A percentile compares a stretch with the other conserved stretches of the same genome.
Evolutionary conservation across 306 rosid species (phyloP).

Genomic region (Heteromeles arbutifolia): DNA sequence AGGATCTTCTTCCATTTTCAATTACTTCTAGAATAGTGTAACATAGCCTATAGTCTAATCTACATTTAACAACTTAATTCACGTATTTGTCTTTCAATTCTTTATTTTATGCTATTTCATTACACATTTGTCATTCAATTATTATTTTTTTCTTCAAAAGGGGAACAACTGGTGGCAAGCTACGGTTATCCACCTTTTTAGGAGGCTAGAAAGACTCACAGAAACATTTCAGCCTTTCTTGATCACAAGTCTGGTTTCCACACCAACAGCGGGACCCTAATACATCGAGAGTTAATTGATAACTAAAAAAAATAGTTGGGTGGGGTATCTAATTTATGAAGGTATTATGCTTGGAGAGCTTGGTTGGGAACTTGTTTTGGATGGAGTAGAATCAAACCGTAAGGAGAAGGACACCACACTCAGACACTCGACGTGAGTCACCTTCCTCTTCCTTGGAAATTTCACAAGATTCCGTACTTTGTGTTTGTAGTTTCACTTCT

Average conservation of each 20-base stretch:
- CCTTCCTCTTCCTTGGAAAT: slow-evolving; percentile 25
- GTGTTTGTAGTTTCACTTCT: not conserved
- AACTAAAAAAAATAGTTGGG: not conserved
- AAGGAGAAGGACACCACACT: too few relatives aligned
- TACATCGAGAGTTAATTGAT: too few relatives aligned
- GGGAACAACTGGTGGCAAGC: accelerated
- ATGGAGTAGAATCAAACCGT: not conserved
- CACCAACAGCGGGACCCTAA: too few relatives aligned
- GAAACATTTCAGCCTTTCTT: accelerated
- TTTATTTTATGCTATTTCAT: too few relatives aligned
- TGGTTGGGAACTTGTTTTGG: not conserved
- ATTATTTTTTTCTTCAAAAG: too few relatives aligned
- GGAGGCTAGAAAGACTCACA: accelerated
- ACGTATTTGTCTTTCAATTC: not conserved
- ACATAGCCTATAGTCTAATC: too few relatives aligned
- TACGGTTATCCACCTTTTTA: too few relatives aligned
- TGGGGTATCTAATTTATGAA: not conserved
- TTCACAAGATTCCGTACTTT: slow-evolving; percentile 34
- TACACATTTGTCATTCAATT: not conserved
- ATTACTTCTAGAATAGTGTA: too few relatives aligned
- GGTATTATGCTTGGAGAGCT: too few relatives aligned
- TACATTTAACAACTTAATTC: too few relatives aligned
- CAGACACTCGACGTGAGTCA: not conserved
- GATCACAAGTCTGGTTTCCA: accelerated
- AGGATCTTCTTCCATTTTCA: too few relatives aligned